phyloP scores from a whole-genome alignment of 139 green algal genomes.

The Dunaliella primolecta region DNA sequence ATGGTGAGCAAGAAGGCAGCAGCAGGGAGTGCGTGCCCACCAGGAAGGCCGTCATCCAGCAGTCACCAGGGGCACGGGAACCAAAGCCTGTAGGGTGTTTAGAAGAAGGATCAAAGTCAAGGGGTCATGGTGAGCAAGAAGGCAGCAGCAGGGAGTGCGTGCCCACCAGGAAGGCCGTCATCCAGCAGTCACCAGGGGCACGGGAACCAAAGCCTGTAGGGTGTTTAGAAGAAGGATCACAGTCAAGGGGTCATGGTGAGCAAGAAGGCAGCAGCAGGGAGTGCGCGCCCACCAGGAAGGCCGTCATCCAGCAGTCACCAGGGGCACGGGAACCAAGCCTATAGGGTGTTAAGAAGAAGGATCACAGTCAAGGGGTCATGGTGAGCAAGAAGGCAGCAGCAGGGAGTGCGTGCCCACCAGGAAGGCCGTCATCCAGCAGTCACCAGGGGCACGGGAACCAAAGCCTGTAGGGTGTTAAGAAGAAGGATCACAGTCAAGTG shows the following conservation, averaged over 20 bases:
- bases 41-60: constrained; percentile 57
- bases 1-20: no score
- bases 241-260: no score
- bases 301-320: constrained; percentile 65
- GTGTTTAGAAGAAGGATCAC: no score
- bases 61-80: constrained; percentile 65
- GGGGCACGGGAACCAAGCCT: constrained; percentile 73
- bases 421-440: constrained; percentile 62
- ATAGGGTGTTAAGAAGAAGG: no score
- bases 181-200: constrained; percentile 68
- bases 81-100: constrained; percentile 83
- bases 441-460: constrained; percentile 64
- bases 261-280: no score
- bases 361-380: no score
- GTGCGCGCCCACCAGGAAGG: constrained; percentile 64
- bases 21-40: constrained; percentile 68
- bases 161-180: constrained; percentile 51
- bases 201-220: constrained; percentile 78
- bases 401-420: constrained; percentile 71
- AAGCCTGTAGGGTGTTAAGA: no score
- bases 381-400: no score
- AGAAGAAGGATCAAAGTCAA: no score
- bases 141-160: constrained; percentile 68
- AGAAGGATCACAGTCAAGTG: no score
- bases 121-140: no score